Evolutionary conservation across 2,329 filamentous ascomycete genomes (phyloP).

Genomic region (Claviceps spartinae): DNA sequence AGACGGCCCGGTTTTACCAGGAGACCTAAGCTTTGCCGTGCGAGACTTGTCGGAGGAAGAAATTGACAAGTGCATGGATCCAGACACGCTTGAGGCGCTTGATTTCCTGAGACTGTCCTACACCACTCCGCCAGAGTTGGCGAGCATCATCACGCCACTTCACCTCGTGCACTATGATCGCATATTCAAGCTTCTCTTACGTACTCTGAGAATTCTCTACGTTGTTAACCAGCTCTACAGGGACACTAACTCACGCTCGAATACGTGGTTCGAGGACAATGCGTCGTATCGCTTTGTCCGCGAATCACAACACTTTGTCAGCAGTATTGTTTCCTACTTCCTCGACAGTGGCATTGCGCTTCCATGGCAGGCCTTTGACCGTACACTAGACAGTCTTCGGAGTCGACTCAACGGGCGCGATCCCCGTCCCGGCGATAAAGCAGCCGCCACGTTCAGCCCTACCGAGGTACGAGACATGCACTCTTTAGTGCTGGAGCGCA

Average conservation of each 20-base stretch:
- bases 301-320: constrained; percentile 70
- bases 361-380: constrained; percentile 60
- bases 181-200: constrained; percentile 68
- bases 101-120: constrained; percentile 87
- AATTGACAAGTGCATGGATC: constrained; percentile 70
- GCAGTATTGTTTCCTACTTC: constrained; percentile 60
- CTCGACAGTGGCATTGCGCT: constrained; percentile 63
- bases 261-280: constrained; percentile 23
- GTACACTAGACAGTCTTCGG: constrained; percentile 51
- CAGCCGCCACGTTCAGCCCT: constrained; percentile 34
- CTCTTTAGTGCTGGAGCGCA: constrained; percentile 58
- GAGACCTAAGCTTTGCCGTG: constrained; percentile 69
- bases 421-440: constrained; percentile 19
- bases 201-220: constrained; percentile 65
- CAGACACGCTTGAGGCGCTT: constrained; percentile 71
- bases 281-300: constrained; percentile 48
- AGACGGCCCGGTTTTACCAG: constrained; percentile 38
- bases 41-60: constrained; percentile 67
- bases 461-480: constrained; percentile 56
- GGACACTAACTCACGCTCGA: constrained; percentile 33
- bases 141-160: constrained; percentile 56
- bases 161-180: constrained; percentile 70
- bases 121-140: constrained; percentile 57
- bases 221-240: constrained; percentile 54
- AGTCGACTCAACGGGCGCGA: constrained; percentile 33